A percentile compares a stretch with the other conserved stretches of the same genome.
Conservation (phyloP, 2,329 filamentous ascomycete genomes). For the Colletotrichum sp. region DNA sequence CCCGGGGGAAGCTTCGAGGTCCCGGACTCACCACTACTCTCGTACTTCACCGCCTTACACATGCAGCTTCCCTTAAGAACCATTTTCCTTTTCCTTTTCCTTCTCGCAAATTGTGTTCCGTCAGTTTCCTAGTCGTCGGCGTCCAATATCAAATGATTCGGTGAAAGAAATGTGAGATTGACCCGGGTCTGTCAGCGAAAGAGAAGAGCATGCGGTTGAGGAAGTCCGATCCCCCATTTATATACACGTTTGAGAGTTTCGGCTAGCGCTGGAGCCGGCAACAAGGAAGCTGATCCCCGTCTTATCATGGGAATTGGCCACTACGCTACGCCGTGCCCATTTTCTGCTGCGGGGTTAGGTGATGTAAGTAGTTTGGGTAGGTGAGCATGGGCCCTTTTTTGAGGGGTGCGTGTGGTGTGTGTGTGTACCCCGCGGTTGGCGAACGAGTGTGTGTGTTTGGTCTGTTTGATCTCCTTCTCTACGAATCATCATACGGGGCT, state of each 20-base stretch:
- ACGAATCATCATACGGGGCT: not conserved
- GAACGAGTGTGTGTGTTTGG: not conserved
- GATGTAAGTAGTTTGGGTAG: not conserved
- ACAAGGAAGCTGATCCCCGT: not conserved
- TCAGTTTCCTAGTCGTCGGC: not conserved
- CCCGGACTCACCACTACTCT: conserved; percentile 34
- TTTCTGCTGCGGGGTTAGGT: not conserved
- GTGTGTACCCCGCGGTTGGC: not conserved
- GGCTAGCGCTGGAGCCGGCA: conserved; percentile 5
- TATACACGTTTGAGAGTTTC: conserved; percentile 11
- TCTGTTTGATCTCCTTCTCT: not conserved
- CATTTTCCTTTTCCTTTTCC: not conserved
- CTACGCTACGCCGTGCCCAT: not conserved
- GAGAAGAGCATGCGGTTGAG: not conserved
- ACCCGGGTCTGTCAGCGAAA: not conserved
- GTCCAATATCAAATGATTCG: not conserved
- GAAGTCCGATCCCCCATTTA: not conserved
- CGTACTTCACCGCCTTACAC: conserved; percentile 38
- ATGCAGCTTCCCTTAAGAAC: conserved; percentile 36
- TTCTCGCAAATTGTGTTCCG: not conserved
- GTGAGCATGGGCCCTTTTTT: not conserved
- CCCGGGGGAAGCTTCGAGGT: not conserved
- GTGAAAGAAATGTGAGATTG: not conserved
- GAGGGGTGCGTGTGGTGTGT: not conserved
- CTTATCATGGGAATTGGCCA: not conserved